phyloP scores from a whole-genome alignment of 441 rosid species.

The Populus trichocarpa region DNA sequence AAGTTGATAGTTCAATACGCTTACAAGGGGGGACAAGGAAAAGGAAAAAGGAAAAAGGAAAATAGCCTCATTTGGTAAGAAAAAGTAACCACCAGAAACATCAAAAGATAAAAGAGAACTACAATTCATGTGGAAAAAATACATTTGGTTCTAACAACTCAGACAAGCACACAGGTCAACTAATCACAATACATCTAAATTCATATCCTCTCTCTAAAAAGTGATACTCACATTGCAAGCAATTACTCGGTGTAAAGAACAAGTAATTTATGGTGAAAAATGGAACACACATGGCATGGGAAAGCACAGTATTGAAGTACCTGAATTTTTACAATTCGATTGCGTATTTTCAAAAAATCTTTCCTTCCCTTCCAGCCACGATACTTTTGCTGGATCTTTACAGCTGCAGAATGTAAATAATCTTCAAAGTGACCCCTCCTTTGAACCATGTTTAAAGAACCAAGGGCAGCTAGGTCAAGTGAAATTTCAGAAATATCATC shows the following conservation, averaged over 20 bases:
- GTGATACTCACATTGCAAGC: neutral
- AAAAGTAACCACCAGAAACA: neutral
- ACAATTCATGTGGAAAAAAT: neutral
- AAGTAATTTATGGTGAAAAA: neutral
- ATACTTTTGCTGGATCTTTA: conserved; percentile 70
- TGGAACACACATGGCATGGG: neutral
- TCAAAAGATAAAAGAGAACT: neutral
- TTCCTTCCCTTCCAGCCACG: conserved; percentile 89
- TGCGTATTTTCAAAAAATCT: conserved; percentile 66
- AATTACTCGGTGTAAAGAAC: neutral
- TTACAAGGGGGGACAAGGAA: neutral
- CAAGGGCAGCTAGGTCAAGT: conserved; percentile 54
- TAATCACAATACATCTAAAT: neutral
- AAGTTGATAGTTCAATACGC: neutral
- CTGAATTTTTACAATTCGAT: conserved; percentile 79
- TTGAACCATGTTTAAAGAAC: conserved; percentile 43
- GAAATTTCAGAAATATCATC: conserved; percentile 39
- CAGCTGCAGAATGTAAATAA: conserved; percentile 69
- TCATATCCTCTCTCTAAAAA: neutral
- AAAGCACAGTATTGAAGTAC: conserved; percentile 25
- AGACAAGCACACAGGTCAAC: neutral
- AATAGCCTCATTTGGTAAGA: neutral
- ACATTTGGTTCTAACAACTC: neutral
- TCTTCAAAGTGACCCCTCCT: conserved; percentile 53
- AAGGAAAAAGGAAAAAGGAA: neutral